phyloP scores from a whole-genome alignment of 495 filamentous ascomycete genomes.

The Parmelia sp. region DNA sequence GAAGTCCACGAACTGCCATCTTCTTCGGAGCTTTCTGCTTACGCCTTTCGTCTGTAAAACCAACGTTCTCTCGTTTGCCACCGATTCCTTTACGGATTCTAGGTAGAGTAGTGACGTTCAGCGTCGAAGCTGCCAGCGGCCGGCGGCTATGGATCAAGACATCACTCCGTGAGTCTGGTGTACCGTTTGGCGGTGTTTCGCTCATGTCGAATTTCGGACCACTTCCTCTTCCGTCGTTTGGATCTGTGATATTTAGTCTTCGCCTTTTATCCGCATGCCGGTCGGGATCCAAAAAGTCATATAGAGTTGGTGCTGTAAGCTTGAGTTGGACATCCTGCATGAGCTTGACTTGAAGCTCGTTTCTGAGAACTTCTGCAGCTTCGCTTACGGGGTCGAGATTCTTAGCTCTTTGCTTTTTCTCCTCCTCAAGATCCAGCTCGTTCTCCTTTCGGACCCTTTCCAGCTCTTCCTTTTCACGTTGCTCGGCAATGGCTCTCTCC shows the following conservation, averaged over 20 bases:
- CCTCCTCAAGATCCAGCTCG: constrained; percentile 72
- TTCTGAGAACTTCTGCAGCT: constrained; percentile 66
- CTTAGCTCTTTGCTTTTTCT: constrained; percentile 73
- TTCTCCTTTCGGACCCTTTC: constrained; percentile 60
- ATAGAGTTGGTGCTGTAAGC: constrained; percentile 73
- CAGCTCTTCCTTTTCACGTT: constrained; percentile 48
- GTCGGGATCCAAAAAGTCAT: constrained; percentile 75
- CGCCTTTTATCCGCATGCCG: constrained; percentile 69
- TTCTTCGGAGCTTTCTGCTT: constrained; percentile 48
- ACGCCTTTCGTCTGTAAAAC: constrained; percentile 71
- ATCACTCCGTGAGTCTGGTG: constrained; percentile 57
- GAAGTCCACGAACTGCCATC: constrained; percentile 48
- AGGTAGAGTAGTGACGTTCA: constrained; percentile 60
- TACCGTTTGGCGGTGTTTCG: constrained; percentile 52
- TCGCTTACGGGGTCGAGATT: constrained; percentile 82
- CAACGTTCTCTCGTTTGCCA: constrained; percentile 54
- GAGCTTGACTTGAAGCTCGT: constrained; percentile 78
- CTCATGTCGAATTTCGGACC: constrained; percentile 44
- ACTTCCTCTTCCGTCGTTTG: constrained; percentile 47
- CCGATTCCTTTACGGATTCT: constrained; percentile 63
- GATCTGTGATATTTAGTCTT: constrained; percentile 68
- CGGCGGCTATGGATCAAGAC: constrained; percentile 28
- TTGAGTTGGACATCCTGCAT: constrained; percentile 79
- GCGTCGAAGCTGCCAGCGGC: constrained; percentile 33
- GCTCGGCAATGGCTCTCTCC: constrained; percentile 45